Evolutionary conservation across 1,284 basidiomycete genomes (phyloP), one percentile per base, ranked within the genome.

Genomic region (Ceratobasidium sp.): DNA sequence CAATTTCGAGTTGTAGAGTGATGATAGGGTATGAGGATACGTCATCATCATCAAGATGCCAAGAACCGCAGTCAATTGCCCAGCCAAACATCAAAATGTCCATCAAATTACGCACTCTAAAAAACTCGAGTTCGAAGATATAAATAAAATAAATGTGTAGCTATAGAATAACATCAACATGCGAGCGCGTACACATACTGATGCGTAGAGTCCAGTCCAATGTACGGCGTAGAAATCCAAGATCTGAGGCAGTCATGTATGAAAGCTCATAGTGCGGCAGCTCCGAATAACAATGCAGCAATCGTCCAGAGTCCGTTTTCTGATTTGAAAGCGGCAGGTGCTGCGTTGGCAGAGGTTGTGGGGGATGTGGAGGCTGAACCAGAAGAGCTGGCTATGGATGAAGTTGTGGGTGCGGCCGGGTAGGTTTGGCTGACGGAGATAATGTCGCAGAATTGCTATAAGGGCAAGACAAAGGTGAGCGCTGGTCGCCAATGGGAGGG

Each of bases 141-240:
- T 66, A 66, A 66, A 66, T 66, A 66, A 66, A 28, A 66, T 54
- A 66, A 66, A 66, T 35, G 30, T 66, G 63, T 46, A 41, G 30
- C 38, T 28, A 35, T 50, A 50, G 35, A 23, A 28, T n/a, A 50
- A 66, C 46, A 54, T n/a, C n/a, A n/a, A n/a, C 32, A 28, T 32
- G 30, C 26, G 43, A 38, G 61, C 32, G 32, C 3, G 35, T 23
- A 18, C 49, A n/a, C 8, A 30, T 57, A n/a, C 30, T 26, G 9
- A 18, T 21, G 49, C 16, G 14, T 5, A 41, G 38, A 18, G 54
- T 57, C 54, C n/a, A n/a, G n/a, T n/a, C n/a, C n/a, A n/a, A n/a
- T n/a, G n/a, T n/a, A n/a, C n/a, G n/a, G n/a, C n/a, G n/a, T n/a
- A n/a, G n/a, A n/a, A n/a, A n/a, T n/a, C n/a, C n/a, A n/a, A n/a